These are phyloP conservation scores for Hanseniaspora uvarum DNA, from an alignment of 1,139 yeast species.

Conservation along the genomic window DNA sequence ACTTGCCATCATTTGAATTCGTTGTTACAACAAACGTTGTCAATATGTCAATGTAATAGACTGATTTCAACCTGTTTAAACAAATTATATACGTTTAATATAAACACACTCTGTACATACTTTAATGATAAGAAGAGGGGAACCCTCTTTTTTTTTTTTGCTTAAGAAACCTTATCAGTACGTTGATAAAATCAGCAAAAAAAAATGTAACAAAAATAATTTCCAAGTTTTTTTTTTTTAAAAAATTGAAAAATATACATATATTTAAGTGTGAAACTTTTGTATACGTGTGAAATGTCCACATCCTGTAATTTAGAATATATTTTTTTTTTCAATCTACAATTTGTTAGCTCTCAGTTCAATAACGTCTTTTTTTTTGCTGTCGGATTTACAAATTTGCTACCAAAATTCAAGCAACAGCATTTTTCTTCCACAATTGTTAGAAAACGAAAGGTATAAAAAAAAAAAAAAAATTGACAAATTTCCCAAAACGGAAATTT, in stretches of 20 bases:
- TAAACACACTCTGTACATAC: neutral
- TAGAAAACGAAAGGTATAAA: too few relatives aligned
- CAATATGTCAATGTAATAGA: neutral
- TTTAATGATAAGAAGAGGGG: neutral
- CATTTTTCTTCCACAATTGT: too few relatives aligned
- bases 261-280: too few relatives aligned
- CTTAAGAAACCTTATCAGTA: neutral
- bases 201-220: neutral
- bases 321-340: too few relatives aligned
- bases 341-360: too few relatives aligned
- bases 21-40: slow-evolving; percentile 28
- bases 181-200: neutral
- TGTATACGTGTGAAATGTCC: too few relatives aligned
- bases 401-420: neutral
- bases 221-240: too few relatives aligned
- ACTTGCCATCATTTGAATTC: slow-evolving; percentile 58
- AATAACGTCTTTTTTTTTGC: neutral
- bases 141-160: neutral
- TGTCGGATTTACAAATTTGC: neutral
- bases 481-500: neutral
- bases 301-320: too few relatives aligned
- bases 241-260: too few relatives aligned
- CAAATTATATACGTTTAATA: neutral
- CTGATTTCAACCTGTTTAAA: neutral
- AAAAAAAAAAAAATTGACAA: neutral